Evolutionary conservation across 768 basidiomycete species (phyloP).

Genomic region (Rhodotorula babjevae): DNA sequence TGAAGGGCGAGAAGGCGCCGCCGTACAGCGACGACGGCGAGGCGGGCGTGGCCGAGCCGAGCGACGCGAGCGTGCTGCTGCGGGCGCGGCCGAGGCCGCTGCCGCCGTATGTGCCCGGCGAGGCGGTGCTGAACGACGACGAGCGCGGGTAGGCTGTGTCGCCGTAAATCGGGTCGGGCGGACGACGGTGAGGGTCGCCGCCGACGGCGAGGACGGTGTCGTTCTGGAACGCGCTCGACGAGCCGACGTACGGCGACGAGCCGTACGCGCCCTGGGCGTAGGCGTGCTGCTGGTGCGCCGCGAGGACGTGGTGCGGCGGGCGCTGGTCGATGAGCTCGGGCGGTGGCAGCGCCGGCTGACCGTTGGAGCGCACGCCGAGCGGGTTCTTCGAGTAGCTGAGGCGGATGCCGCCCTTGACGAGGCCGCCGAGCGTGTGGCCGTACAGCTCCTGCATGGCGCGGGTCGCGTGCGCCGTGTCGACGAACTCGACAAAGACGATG

Average conservation of each 20-base stretch:
- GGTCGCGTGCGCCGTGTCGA: constrained; percentile 77
- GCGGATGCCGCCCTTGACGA: constrained; percentile 90
- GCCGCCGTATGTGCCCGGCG: not conserved
- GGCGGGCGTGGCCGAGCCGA: too few relatives aligned
- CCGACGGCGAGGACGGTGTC: not conserved
- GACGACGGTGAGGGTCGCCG: constrained; percentile 26
- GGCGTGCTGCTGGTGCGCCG: not conserved
- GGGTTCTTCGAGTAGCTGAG: constrained; percentile 95
- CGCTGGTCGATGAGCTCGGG: not conserved
- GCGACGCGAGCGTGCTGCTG: not conserved
- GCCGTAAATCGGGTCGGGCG: constrained; percentile 30
- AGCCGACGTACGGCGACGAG: constrained; percentile 5
- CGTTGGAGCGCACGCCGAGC: constrained; percentile 56
- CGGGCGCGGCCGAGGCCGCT: too few relatives aligned
- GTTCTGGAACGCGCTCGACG: not conserved
- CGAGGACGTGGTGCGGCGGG: not conserved
- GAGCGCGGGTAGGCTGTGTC: not conserved
- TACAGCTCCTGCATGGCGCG: constrained; percentile 84
- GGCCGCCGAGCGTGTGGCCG: constrained; percentile 80
- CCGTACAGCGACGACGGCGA: constrained; percentile 2
- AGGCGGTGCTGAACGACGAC: not conserved
- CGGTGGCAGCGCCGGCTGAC: not conserved
- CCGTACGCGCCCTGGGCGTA: not conserved
- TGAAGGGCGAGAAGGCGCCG: constrained; percentile 18
- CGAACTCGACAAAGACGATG: constrained; percentile 99